These are phyloP conservation scores for Stentor roeselii DNA, from an alignment of 73 alveolate genomes.

Conservation along the genomic window DNA sequence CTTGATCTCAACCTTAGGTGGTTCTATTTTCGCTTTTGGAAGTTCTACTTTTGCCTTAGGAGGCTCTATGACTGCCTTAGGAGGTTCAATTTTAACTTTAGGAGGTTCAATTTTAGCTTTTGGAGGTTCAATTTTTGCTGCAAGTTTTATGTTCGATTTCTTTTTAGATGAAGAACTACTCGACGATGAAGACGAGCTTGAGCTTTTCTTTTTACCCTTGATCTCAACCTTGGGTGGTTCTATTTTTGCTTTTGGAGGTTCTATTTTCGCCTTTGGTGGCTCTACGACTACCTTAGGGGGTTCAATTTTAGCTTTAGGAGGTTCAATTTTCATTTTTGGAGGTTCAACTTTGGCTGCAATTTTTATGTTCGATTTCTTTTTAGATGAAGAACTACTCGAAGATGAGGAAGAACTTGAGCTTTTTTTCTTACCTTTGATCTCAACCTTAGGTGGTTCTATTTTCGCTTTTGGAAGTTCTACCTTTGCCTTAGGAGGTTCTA, in stretches of 20 bases:
- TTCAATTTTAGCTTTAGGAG: neutral
- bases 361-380: neutral
- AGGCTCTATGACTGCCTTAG: no score
- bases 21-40: neutral
- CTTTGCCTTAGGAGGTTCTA: neutral
- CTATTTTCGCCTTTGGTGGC: neutral
- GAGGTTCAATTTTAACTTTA: no score
- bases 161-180: neutral
- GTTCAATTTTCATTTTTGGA: neutral
- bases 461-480: neutral
- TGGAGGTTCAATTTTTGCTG: neutral
- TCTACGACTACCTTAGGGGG: neutral
- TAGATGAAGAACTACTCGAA: neutral
- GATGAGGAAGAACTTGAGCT: neutral
- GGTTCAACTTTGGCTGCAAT: neutral
- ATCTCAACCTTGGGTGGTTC: neutral
- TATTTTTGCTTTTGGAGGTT: neutral
- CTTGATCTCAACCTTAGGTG: neutral
- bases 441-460: neutral
- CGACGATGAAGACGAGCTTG: neutral
- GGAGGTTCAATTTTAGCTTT: neutral
- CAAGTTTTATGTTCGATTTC: neutral
- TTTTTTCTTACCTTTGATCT: no score
- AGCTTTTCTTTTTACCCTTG: no score
- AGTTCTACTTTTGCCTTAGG: neutral